Base-by-base conservation (phyloP, 208 protist species). In the Trichomonas vaginalis region DNA sequence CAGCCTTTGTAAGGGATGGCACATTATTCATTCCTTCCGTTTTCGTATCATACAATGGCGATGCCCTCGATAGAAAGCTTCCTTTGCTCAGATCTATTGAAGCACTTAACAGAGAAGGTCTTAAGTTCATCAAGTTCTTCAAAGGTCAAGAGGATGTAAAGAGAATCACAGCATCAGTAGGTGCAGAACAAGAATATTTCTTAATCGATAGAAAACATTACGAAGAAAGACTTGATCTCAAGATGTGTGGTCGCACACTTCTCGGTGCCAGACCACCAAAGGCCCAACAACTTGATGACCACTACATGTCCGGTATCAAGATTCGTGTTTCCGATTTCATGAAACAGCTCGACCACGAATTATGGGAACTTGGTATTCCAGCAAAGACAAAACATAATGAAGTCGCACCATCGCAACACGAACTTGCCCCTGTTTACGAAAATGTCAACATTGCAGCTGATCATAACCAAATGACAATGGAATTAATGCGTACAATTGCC, bases 51-150 rank as follows among this genome's bases (percentile, higher is more conserved):
- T 98, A 96, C 79, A 96, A 96, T 21, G 98, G 98, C 48, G 82
- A 98, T n/a, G 97, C 98, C 4, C 95, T 98, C 4, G 98, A 98
- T 96, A 96, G 96, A 96, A 98, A 98, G 96, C 98, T 97, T 3
- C 98, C 98, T 51, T 96, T 98, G 23, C 96, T 98, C 17, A 96
- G 97, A 49, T 97, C 97, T 47, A 96, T 96, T 35, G 95, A 97
- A 56, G 95, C 95, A 61, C 37, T 97, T 62, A 82, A 61, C 14
- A 14, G 21, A 6, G 83, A 96, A 95, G 96, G 96, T 51, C n/a
- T n/a, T 17, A 95, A 96, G 23, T 95, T 97, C 32, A 96, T 97
- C 17, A 96, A 96, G 40, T 62, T 95, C 46, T 95, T 95, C 80
- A 40, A 46, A 14, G 46, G 49, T n/a, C 17, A 46, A 14, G 45